phyloP scores from a whole-genome alignment of 1,284 basidiomycete genomes.

The Microbotryum silenes-acaulis region DNA sequence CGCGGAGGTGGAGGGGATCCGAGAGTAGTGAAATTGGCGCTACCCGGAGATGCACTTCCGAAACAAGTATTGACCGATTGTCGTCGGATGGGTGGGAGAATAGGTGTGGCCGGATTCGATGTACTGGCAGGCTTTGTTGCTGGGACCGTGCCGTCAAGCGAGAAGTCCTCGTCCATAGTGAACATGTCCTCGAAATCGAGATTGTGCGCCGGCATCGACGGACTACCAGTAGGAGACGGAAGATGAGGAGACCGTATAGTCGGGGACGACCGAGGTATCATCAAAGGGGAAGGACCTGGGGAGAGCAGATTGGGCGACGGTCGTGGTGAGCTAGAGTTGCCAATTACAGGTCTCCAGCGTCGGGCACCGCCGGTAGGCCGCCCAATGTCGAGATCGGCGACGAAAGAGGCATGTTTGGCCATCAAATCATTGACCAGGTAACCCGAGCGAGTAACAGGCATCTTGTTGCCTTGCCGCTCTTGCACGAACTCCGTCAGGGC shows the following conservation, averaged over 20 bases:
- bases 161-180: conserved; percentile 42
- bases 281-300: conserved; percentile 32
- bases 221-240: conserved; percentile 16
- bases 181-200: conserved; percentile 41
- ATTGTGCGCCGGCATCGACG: conserved; percentile 18
- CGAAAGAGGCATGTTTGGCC: conserved; percentile 64
- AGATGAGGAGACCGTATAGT: neutral
- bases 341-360: conserved; percentile 28
- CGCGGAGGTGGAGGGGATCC: conserved; percentile 28
- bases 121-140: neutral
- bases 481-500: conserved; percentile 59
- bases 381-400: conserved; percentile 74
- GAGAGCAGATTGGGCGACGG: conserved; percentile 46
- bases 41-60: conserved; percentile 7
- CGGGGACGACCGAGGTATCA: conserved; percentile 32
- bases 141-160: conserved; percentile 13
- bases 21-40: conserved; percentile 22
- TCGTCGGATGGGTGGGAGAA: conserved; percentile 24
- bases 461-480: conserved; percentile 57
- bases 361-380: conserved; percentile 50
- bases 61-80: conserved; percentile 11
- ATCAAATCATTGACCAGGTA: conserved; percentile 54
- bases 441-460: conserved; percentile 54
- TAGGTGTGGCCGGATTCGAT: neutral
- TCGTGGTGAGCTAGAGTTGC: conserved; percentile 46